Conservation (phyloP, 352 stramenopile species). For the Pythium dissimile region DNA sequence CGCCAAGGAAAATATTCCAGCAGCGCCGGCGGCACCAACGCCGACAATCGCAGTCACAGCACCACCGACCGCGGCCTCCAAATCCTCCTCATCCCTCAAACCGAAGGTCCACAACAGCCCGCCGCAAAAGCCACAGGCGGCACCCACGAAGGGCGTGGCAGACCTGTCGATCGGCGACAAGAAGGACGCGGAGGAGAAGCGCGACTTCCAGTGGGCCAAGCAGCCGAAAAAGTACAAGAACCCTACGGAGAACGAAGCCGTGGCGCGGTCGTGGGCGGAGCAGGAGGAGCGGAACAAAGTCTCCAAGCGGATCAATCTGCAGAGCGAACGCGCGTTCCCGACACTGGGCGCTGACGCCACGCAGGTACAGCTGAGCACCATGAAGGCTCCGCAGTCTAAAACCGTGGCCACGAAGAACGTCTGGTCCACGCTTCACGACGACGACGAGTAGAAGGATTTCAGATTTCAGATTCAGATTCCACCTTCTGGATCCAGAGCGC, state of each 20-base stretch:
- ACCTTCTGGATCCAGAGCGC: not conserved
- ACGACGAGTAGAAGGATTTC: slow-evolving; percentile 46
- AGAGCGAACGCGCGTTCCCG: slow-evolving; percentile 75
- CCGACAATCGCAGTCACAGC: slow-evolving; percentile 1
- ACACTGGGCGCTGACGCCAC: slow-evolving; percentile 55
- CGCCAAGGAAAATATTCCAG: slow-evolving; percentile 45
- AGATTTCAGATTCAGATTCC: too few relatives aligned
- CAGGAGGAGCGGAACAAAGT: slow-evolving; percentile 70
- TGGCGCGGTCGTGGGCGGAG: slow-evolving; percentile 66
- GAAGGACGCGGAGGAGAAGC: slow-evolving; percentile 41
- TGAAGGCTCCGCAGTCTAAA: slow-evolving; percentile 60
- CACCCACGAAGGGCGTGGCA: slow-evolving; percentile 50
- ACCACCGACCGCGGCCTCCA: slow-evolving; percentile 10
- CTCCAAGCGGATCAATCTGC: slow-evolving; percentile 53
- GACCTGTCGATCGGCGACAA: slow-evolving; percentile 60
- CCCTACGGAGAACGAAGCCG: slow-evolving; percentile 39
- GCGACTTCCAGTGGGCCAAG: slow-evolving; percentile 75
- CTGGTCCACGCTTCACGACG: slow-evolving; percentile 62
- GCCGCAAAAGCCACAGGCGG: slow-evolving; percentile 12
- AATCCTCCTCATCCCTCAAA: slow-evolving; percentile 8
- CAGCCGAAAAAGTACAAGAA: slow-evolving; percentile 87
- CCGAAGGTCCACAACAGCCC: slow-evolving; percentile 8
- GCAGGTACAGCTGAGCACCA: slow-evolving; percentile 51
- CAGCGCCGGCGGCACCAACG: slow-evolving; percentile 18
- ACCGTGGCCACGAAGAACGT: slow-evolving; percentile 70